phyloP scores from a whole-genome alignment of 2,329 filamentous ascomycete species.

The Pseudocercospora ulei region DNA sequence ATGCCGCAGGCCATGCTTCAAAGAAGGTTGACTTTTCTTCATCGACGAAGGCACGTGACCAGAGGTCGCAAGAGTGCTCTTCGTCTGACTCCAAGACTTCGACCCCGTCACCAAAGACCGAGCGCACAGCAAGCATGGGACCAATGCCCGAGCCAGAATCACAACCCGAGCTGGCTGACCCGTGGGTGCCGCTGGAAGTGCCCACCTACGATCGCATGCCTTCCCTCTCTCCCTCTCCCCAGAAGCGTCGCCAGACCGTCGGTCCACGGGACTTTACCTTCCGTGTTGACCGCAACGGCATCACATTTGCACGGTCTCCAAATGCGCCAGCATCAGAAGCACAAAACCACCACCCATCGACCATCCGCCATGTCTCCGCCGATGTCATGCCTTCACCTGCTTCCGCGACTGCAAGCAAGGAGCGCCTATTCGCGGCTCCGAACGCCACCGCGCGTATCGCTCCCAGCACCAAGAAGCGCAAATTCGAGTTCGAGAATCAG shows the following conservation, averaged over 20 bases:
- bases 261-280: constrained; percentile 43
- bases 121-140: constrained; percentile 8
- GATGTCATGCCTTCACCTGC: constrained; percentile 23
- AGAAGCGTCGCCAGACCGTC: constrained; percentile 33
- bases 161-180: constrained; percentile 3
- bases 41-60: constrained; percentile 39
- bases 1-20: constrained; percentile 44
- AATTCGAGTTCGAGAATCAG: constrained; percentile 19
- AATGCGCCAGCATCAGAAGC: constrained; percentile 27
- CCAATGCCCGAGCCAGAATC: constrained; percentile 9
- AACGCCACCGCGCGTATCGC: constrained; percentile 21
- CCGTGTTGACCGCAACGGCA: constrained; percentile 37
- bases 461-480: constrained; percentile 15
- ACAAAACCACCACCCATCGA: constrained; percentile 31
- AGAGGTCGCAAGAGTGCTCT: constrained; percentile 24
- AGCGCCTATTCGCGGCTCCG: constrained; percentile 39
- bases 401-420: constrained; percentile 32
- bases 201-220: constrained; percentile 12
- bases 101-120: constrained; percentile 26
- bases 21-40: constrained; percentile 78
- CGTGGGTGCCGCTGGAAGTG: constrained; percentile 18
- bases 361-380: constrained; percentile 41
- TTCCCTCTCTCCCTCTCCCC: constrained; percentile 29
- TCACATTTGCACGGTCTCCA: constrained; percentile 38
- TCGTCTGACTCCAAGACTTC: constrained; percentile 26